Evolutionary conservation across 2,329 filamentous ascomycete genomes (phyloP), one percentile per base, ranked within the genome.

Genomic region (Cladophialophora yegresii): DNA sequence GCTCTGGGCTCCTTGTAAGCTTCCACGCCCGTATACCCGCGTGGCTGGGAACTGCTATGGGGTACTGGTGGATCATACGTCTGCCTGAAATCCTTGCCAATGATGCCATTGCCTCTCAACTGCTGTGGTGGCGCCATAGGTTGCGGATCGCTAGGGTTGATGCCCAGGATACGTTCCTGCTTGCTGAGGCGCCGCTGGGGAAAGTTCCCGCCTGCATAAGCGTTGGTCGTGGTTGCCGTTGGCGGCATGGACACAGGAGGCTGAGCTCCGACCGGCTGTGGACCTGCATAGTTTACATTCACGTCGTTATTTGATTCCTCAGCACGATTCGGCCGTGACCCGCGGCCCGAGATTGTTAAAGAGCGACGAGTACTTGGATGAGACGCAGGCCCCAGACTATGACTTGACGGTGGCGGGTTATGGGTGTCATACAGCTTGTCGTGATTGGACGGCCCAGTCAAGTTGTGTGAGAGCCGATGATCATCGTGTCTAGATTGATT

Each of bases 1-100:
- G 71, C 69, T 64, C 66, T 71, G 16, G 71, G 68, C 58, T 72
- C 72, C 36, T 69, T 65, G 58, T 75, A 75, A 8, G 74, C 73
- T 56, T 76, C 73, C 26, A 75, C 71, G 16, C 74, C 73, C 7
- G 67, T 67, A 65, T 76, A 76, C 50, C 74, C 65, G 33, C 50
- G 55, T 33, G 20, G n/a, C 22, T 26, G 33, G 51, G 20, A 28
- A 20, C 40, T 56, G 9, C 50, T 23, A n/a, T 58, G 23, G 12
- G 58, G 22, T 6, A 26, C 9, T 22, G 50, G 32, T 16, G 30
- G 30, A 12, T 59, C 57, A 20, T 53, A 43, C n/a, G 49, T 16
- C 10, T 64, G 62, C 16, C 47, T 40, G 55, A 50, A 58, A 8
- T 64, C 55, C 12, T 66, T 64, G 47, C 66, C 66, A 33, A 70